Percentiles rank a stretch among this genome's conserved stretches.
Conservation (phyloP, 148 eudicot species). For the Fallopia convolvulus region DNA sequence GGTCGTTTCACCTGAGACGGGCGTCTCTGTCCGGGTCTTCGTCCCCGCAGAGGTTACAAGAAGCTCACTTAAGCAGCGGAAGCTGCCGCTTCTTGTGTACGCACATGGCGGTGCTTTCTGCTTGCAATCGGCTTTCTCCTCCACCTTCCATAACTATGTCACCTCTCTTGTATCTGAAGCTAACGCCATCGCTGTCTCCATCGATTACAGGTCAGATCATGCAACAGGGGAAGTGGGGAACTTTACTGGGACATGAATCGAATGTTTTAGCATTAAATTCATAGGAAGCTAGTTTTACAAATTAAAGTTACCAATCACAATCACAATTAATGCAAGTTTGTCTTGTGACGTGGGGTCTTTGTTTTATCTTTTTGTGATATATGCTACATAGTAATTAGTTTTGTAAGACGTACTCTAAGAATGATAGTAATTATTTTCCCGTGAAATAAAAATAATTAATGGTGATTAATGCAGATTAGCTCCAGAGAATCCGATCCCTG, state of each 20-base stretch:
- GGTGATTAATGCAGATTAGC: slow-evolving; percentile 25
- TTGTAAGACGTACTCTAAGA: no score
- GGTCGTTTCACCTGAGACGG: slow-evolving; percentile 15
- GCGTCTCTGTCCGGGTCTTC: slow-evolving; percentile 30
- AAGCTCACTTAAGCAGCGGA: neutral
- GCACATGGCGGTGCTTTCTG: slow-evolving; percentile 9
- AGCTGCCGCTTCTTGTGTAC: neutral
- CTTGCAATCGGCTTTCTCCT: slow-evolving; percentile 8
- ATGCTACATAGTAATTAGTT: no score
- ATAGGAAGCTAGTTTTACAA: no score
- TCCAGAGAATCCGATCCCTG: slow-evolving; percentile 40
- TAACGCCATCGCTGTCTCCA: slow-evolving; percentile 4
- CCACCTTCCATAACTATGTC: neutral
- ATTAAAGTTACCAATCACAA: no score
- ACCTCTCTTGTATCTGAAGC: slow-evolving; percentile 1
- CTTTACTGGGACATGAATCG: no score
- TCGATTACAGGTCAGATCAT: neutral
- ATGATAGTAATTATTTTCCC: no score
- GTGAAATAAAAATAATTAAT: no score
- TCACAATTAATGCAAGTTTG: no score
- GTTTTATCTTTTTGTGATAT: no score
- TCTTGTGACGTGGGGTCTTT: no score
- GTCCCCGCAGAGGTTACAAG: slow-evolving; percentile 7
- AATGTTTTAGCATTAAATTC: no score
- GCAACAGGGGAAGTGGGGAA: no score